Evolutionary conservation across 2,329 filamentous ascomycete species (phyloP), one percentile per base, ranked within the genome.

Genomic region (Pyricularia sp.): DNA sequence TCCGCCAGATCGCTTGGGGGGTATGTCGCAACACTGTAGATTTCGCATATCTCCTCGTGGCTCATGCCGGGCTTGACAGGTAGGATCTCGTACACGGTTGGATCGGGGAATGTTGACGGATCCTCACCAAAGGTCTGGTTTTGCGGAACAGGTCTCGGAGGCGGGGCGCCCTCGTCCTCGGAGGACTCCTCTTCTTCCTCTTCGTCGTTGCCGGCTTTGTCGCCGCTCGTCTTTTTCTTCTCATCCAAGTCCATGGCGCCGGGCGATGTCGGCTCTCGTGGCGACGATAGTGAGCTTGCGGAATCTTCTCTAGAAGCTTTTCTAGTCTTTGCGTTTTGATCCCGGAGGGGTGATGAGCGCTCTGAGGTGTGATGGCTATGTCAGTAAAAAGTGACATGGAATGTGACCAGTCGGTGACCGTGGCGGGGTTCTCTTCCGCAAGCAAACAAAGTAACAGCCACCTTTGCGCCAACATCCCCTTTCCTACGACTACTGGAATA

Each of bases 71-170:
- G 85, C 0, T 86, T 85, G 28, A 94, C 84, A 0, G 90, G 84
- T 69, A 90, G 89, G 71, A 99, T 97, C 77, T 99, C 92, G 81
- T 99, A 99, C 66, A 97, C 86, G 50, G 94, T 97, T 1, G 94
- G 93, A 76, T 99, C 95, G 25, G 88, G 87, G 75, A 94, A 97
- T n/a, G 89, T 93, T 30, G 93, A 92, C 0, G 94, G 94, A 76
- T 98, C 93, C 58, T 94, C 90, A 70, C 94, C 94, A 77, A 97
- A 98, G 0, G 93, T 94, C 79, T 97, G 92, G 75, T 90, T 89
- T 70, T 94, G 90, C 5, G 92, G 93, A 59, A 86, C 84, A 66
- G 90, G 87, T 30, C 86, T 84, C 71, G 84, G 84, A 75, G 89
- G 84, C 69, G 86, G 85, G 73, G 87, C 81, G 73, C 86, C 81